Conservation (phyloP, 257 asterid species). For the Fraxinus anomala region DNA sequence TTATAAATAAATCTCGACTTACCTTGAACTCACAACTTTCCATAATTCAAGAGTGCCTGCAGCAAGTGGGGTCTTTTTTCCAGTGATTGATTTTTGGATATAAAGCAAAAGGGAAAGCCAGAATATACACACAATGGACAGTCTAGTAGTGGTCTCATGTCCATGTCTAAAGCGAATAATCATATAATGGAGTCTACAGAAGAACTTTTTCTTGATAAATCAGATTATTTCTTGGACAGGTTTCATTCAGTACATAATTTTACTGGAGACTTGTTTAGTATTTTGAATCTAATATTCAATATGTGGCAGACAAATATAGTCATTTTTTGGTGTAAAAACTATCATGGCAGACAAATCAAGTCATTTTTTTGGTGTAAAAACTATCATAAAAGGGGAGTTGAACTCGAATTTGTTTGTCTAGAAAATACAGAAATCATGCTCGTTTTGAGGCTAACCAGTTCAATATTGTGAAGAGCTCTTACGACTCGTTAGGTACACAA, state of each 20-base stretch:
- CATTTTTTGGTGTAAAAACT: conserved; percentile 35
- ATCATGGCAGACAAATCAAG: conserved; percentile 69
- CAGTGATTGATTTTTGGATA: not conserved
- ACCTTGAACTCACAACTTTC: not conserved
- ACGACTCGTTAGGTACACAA: conserved; percentile 33
- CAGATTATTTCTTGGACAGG: conserved; percentile 30
- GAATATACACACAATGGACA: not conserved
- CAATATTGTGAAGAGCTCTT: conserved; percentile 20
- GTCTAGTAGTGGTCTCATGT: conserved; percentile 4
- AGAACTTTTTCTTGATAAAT: conserved; percentile 5
- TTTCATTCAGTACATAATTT: conserved; percentile 31
- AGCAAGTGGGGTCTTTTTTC: not conserved
- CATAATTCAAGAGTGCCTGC: not conserved
- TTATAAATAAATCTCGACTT: not conserved
- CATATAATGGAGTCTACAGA: not conserved
- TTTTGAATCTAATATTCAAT: conserved; percentile 64
- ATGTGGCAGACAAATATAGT: conserved; percentile 77
- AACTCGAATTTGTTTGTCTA: conserved; percentile 38
- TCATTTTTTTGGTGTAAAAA: conserved; percentile 35
- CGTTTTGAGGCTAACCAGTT: not conserved
- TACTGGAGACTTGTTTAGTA: conserved; percentile 5
- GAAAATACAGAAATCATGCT: not conserved
- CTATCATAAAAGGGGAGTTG: conserved; percentile 19
- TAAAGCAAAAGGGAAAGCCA: not conserved
- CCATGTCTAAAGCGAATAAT: not conserved